These are phyloP conservation scores for Hapsidospora chrysogenum DNA, from an alignment of 495 filamentous ascomycete genomes.

Conservation along the genomic window DNA sequence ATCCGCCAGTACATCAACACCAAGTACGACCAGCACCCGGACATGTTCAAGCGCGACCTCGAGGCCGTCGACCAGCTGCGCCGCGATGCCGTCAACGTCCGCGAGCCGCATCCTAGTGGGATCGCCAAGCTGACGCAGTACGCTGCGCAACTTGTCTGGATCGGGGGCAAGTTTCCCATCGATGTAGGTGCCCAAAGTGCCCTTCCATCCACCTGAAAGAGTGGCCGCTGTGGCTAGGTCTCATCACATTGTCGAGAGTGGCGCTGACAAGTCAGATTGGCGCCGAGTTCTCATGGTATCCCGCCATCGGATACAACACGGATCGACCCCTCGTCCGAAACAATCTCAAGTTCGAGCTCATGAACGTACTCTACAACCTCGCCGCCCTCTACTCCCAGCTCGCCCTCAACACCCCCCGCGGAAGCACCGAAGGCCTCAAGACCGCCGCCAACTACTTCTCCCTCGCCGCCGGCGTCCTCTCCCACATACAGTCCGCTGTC, in stretches of 20 bases:
- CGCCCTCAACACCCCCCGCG: slow-evolving; percentile 60
- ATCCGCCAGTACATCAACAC: slow-evolving; percentile 93
- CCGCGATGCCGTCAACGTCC: slow-evolving; percentile 66
- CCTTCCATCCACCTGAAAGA: too few relatives aligned
- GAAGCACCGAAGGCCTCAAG: slow-evolving; percentile 71
- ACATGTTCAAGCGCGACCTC: slow-evolving; percentile 89
- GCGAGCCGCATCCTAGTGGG: slow-evolving; percentile 80
- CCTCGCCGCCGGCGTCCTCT: slow-evolving; percentile 69
- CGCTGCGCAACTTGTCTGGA: slow-evolving; percentile 85
- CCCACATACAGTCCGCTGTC: slow-evolving; percentile 59
- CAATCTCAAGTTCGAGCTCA: slow-evolving; percentile 87
- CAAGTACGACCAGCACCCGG: slow-evolving; percentile 98
- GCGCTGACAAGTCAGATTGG: slow-evolving; percentile 45
- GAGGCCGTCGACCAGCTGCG: slow-evolving; percentile 72
- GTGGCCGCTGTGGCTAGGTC: too few relatives aligned
- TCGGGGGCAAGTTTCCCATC: slow-evolving; percentile 89
- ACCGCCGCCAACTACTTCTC: slow-evolving; percentile 84
- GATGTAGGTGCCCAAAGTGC: slow-evolving; percentile 47
- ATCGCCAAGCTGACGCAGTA: slow-evolving; percentile 76
- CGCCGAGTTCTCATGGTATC: slow-evolving; percentile 90
- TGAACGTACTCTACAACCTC: slow-evolving; percentile 86
- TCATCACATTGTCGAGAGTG: neutral
- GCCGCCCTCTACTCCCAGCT: slow-evolving; percentile 88
- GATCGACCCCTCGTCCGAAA: slow-evolving; percentile 69
- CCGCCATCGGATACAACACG: slow-evolving; percentile 79